These are phyloP conservation scores for Tilletia horrida DNA, from an alignment of 1,284 basidiomycete species.

Conservation along the genomic window DNA sequence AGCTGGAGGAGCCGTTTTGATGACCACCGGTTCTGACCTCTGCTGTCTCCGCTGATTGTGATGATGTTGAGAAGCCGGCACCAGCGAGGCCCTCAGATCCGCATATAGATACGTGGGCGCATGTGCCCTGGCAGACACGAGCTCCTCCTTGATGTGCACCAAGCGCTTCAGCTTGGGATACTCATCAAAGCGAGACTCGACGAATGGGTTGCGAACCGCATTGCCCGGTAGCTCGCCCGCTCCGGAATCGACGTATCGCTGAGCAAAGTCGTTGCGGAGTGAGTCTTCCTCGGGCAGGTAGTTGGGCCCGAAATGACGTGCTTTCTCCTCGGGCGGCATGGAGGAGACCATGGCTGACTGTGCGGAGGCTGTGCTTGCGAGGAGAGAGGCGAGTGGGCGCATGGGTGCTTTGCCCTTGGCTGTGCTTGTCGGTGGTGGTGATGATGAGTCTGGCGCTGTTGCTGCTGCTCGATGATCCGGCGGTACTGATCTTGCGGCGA, in stretches of 20 bases:
- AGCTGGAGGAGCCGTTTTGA: no score
- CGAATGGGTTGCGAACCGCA: slow-evolving; percentile 40
- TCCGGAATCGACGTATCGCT: slow-evolving; percentile 71
- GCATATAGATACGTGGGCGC: slow-evolving; percentile 43
- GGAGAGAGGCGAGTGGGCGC: background rate
- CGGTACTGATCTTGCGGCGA: background rate
- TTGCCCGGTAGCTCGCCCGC: slow-evolving; percentile 41
- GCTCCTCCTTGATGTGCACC: slow-evolving; percentile 39
- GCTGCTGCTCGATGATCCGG: background rate
- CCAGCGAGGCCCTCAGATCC: slow-evolving; percentile 31
- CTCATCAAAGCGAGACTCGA: slow-evolving; percentile 83
- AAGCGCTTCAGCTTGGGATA: slow-evolving; percentile 48
- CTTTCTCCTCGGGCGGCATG: slow-evolving; percentile 4
- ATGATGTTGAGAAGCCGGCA: slow-evolving; percentile 3
- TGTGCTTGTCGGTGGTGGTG: background rate
- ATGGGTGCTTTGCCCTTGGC: background rate
- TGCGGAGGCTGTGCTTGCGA: slow-evolving; percentile 3
- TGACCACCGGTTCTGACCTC: background rate
- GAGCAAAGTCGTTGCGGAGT: slow-evolving; percentile 88
- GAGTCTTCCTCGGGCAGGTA: slow-evolving; percentile 77
- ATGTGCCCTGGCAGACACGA: slow-evolving; percentile 33
- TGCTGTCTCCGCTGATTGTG: background rate
- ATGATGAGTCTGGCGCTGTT: background rate
- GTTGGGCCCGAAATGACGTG: slow-evolving; percentile 12
- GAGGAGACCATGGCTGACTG: background rate